A percentile compares a stretch with the other conserved stretches of the same genome.
Evolutionary conservation across 2,329 filamentous ascomycete genomes (phyloP).

Genomic region (Paramyrothecium sp.): DNA sequence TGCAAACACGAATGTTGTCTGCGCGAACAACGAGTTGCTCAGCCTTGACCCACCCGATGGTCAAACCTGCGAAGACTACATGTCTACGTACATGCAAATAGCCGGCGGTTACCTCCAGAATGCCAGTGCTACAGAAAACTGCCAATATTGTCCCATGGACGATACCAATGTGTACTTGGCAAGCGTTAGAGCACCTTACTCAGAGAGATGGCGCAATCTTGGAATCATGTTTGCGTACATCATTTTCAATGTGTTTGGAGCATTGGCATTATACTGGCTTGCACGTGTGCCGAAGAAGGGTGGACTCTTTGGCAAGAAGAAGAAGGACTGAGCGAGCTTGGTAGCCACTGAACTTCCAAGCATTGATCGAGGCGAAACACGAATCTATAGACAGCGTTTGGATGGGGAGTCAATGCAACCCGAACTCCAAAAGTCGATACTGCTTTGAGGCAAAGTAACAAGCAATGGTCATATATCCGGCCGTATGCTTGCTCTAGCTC

Average conservation of each 20-base stretch:
- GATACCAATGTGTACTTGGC: constrained; percentile 40
- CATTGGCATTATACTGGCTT: constrained; percentile 51
- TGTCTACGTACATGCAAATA: constrained; percentile 40
- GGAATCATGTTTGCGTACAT: constrained; percentile 56
- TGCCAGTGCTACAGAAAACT: constrained; percentile 45
- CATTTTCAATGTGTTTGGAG: constrained; percentile 48
- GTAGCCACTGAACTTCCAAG: too few relatives aligned
- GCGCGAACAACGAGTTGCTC: constrained; percentile 65
- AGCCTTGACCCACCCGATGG: constrained; percentile 55
- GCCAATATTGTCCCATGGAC: constrained; percentile 43
- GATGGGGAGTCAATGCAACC: too few relatives aligned
- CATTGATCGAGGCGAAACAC: too few relatives aligned
- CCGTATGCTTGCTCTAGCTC: too few relatives aligned
- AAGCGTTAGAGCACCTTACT: constrained; percentile 41
- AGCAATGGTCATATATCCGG: too few relatives aligned
- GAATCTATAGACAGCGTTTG: too few relatives aligned
- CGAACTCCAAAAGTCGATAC: too few relatives aligned
- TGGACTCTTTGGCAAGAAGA: constrained; percentile 9
- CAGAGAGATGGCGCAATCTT: constrained; percentile 56
- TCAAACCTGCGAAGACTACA: constrained; percentile 55
- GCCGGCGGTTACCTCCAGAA: constrained; percentile 53
- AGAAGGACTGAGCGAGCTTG: too few relatives aligned
- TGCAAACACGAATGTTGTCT: constrained; percentile 27
- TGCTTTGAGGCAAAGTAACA: too few relatives aligned
- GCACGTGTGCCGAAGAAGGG: constrained; percentile 34